Evolutionary conservation across 2,329 filamentous ascomycete genomes (phyloP).

Genomic region (Stachybotrys echinatus): DNA sequence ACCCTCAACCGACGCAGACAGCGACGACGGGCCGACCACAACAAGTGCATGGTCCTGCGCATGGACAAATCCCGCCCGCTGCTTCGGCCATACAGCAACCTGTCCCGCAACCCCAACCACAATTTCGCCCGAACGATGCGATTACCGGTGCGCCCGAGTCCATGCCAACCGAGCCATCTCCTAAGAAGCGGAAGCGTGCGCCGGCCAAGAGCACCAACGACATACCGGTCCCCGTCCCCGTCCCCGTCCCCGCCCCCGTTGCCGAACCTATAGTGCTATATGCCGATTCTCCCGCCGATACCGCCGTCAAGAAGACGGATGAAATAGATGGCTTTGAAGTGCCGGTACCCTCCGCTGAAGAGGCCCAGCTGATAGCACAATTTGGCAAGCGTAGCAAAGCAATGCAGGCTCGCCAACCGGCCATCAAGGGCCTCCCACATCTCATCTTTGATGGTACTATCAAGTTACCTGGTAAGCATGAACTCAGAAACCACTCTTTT

Average conservation of each 20-base stretch:
- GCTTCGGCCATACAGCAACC: conserved; percentile 15
- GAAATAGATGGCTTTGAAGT: conserved; percentile 25
- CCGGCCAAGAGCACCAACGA: conserved; percentile 20
- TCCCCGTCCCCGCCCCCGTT: conserved; percentile 5
- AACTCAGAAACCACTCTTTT: background rate
- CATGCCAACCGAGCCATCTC: conserved; percentile 16
- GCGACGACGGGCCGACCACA: conserved; percentile 1
- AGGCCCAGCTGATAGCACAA: conserved; percentile 27
- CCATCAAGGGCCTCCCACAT: conserved; percentile 32
- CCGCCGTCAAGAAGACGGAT: conserved; percentile 23
- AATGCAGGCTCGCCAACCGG: conserved; percentile 30
- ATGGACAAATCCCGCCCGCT: background rate
- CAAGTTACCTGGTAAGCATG: conserved; percentile 29
- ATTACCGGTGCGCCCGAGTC: conserved; percentile 14
- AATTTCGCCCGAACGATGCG: conserved; percentile 10
- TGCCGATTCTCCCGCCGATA: conserved; percentile 23
- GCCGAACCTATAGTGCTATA: conserved; percentile 17
- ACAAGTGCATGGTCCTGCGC: background rate
- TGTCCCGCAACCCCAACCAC: conserved; percentile 5
- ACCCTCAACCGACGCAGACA: conserved; percentile 10
- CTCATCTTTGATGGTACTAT: conserved; percentile 30
- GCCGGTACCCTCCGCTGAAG: conserved; percentile 25
- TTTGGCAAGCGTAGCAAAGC: conserved; percentile 31
- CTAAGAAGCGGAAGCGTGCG: conserved; percentile 33
- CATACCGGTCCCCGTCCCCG: background rate